These are phyloP conservation scores for Gynandropsis gynandra DNA, from an alignment of 345 rosid species.

Conservation along the genomic window DNA sequence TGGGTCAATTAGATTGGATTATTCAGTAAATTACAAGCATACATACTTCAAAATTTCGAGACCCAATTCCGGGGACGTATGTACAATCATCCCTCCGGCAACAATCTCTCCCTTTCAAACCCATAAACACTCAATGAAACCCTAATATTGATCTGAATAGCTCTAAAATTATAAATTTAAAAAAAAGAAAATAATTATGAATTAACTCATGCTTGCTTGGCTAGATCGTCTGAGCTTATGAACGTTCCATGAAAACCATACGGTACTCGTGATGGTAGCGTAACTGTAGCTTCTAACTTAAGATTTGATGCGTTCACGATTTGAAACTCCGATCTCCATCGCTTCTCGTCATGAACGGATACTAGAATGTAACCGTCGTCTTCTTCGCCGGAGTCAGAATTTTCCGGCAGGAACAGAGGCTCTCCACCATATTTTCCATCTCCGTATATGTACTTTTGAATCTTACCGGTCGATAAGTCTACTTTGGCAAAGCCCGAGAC, in stretches of 20 bases:
- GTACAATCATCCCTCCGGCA: conserved; percentile 24
- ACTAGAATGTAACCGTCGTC: conserved; percentile 55
- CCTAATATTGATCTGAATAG: not conserved
- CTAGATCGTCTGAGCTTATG: conserved; percentile 40
- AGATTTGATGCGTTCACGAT: conserved; percentile 48
- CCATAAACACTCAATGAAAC: too few relatives aligned
- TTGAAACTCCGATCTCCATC: conserved; percentile 56
- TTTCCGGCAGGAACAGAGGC: conserved; percentile 52
- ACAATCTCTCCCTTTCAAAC: not conserved
- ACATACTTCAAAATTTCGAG: conserved; percentile 1
- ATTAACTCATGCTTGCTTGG: conserved; percentile 35
- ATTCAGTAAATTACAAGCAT: too few relatives aligned
- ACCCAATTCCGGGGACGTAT: conserved; percentile 47
- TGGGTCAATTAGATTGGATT: too few relatives aligned
- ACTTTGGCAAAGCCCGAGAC: conserved; percentile 84
- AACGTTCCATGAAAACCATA: conserved; percentile 85
- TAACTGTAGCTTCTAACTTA: conserved; percentile 50
- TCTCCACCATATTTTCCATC: conserved; percentile 60
- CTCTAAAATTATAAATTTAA: not conserved
- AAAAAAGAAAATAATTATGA: not conserved
- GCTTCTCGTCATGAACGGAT: conserved; percentile 65
- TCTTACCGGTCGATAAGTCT: conserved; percentile 49
- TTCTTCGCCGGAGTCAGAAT: conserved; percentile 26
- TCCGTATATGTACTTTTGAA: conserved; percentile 47
- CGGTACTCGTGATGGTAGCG: conserved; percentile 78